Conservation (phyloP, 345 rosid genomes). For the Euphorbia tirucalli region DNA sequence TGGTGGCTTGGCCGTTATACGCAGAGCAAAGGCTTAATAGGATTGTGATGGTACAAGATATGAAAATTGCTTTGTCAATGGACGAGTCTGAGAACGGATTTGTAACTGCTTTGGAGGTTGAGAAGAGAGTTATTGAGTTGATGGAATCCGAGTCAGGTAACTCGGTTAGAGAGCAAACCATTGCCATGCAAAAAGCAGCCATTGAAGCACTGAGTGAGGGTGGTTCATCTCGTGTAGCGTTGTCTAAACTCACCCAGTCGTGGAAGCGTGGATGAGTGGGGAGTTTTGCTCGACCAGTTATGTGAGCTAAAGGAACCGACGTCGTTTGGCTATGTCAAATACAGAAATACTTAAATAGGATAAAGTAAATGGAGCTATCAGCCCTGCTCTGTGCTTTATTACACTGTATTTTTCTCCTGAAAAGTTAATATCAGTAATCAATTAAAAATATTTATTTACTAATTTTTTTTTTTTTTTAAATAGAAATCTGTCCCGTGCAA, state of each 20-base stretch:
- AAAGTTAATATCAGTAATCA: too few species aligned
- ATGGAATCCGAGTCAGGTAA: slow-evolving; percentile 41
- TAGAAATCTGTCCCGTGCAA: too few species aligned
- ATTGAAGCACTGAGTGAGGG: slow-evolving; percentile 32
- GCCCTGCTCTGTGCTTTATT: too few species aligned
- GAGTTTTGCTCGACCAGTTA: too few species aligned
- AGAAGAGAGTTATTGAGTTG: slow-evolving; percentile 49
- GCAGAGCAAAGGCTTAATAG: slow-evolving; percentile 42
- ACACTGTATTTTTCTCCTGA: too few species aligned
- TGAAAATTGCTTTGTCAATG: slow-evolving; percentile 53
- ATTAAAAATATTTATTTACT: too few species aligned
- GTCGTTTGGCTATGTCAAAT: too few species aligned
- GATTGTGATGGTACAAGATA: slow-evolving; percentile 53
- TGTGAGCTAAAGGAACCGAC: too few species aligned
- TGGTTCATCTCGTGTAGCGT: slow-evolving; percentile 36
- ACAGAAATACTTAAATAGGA: too few species aligned
- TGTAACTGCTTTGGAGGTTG: slow-evolving; percentile 48
- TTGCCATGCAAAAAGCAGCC: slow-evolving; percentile 43
- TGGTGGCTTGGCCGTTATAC: slow-evolving; percentile 55
- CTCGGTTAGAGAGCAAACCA: slow-evolving; percentile 24
- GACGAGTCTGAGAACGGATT: slow-evolving; percentile 41
- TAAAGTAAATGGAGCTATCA: too few species aligned
- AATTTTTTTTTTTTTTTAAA: too few species aligned
- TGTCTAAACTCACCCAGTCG: background rate
- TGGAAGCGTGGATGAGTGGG: background rate